Evolutionary conservation across 768 basidiomycete genomes (phyloP).

Genomic region (Calocybe gangraenosa): DNA sequence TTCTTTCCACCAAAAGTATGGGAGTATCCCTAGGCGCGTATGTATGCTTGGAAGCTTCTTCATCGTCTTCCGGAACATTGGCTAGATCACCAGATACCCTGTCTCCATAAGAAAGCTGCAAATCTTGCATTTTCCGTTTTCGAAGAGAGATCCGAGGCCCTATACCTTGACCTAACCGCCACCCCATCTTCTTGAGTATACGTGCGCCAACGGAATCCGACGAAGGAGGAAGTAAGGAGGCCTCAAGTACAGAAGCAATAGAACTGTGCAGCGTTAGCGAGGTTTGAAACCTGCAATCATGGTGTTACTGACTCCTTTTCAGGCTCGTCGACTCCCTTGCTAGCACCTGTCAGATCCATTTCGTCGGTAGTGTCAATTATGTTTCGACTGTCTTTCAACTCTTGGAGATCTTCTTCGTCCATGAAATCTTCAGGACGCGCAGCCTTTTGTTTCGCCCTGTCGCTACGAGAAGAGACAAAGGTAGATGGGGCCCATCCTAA

Average conservation of each 20-base stretch:
- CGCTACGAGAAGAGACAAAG: slow-evolving; percentile 84
- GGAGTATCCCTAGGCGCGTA: slow-evolving; percentile 83
- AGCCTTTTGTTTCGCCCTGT: slow-evolving; percentile 61
- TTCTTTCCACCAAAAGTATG: slow-evolving; percentile 55
- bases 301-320: slow-evolving; percentile 51
- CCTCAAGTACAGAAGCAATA: slow-evolving; percentile 56
- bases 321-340: slow-evolving; percentile 35
- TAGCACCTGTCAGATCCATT: slow-evolving; percentile 62
- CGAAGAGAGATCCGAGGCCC: slow-evolving; percentile 83
- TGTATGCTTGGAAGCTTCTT: slow-evolving; percentile 81
- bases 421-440: slow-evolving; percentile 90
- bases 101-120: slow-evolving; percentile 34
- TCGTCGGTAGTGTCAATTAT: slow-evolving; percentile 79
- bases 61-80: slow-evolving; percentile 54
- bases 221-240: slow-evolving; percentile 67
- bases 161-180: slow-evolving; percentile 89
- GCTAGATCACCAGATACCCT: slow-evolving; percentile 27
- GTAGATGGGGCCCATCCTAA: slow-evolving; percentile 93
- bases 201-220: slow-evolving; percentile 80
- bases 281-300: neutral
- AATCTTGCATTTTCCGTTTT: slow-evolving; percentile 70
- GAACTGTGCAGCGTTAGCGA: slow-evolving; percentile 37
- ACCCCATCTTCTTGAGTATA: slow-evolving; percentile 93
- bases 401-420: slow-evolving; percentile 97
- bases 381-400: slow-evolving; percentile 66